These are phyloP conservation scores for Nakazawaea pomicola DNA, from an alignment of 805 yeast species.

Conservation along the genomic window DNA sequence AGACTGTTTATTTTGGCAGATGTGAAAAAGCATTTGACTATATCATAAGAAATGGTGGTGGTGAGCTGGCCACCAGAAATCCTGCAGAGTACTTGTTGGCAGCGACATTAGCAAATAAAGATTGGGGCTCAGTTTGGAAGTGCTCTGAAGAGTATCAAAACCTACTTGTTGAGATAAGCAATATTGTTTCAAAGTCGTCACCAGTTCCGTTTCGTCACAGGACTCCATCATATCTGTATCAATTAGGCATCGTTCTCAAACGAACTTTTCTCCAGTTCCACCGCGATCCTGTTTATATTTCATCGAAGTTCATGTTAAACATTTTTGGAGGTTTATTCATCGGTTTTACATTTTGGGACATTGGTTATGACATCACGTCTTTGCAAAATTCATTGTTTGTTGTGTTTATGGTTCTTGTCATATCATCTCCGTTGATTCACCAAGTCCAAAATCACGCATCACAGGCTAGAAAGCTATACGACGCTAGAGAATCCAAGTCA, in stretches of 20 bases:
- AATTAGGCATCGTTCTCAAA: constrained; percentile 31
- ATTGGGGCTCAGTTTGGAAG: constrained; percentile 16
- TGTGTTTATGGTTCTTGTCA: constrained; percentile 39
- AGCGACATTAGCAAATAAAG: background rate
- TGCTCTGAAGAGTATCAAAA: background rate
- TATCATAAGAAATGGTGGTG: constrained; percentile 28
- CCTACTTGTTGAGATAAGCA: background rate
- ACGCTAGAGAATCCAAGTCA: constrained; percentile 38
- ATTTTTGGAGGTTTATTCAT: constrained; percentile 50
- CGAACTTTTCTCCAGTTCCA: constrained; percentile 38
- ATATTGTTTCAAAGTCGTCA: constrained; percentile 15
- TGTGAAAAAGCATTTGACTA: no score
- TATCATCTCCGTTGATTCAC: constrained; percentile 32
- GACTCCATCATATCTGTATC: constrained; percentile 36
- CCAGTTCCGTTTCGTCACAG: background rate
- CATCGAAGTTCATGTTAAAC: constrained; percentile 35
- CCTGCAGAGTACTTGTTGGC: constrained; percentile 33
- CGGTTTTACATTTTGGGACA: constrained; percentile 44
- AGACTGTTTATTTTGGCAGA: constrained; percentile 76
- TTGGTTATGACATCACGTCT: constrained; percentile 16
- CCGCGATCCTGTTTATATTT: constrained; percentile 37
- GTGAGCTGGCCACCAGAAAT: no score
- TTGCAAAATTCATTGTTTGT: constrained; percentile 38
- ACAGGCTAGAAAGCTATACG: constrained; percentile 37
- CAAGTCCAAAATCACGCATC: constrained; percentile 24